Evolutionary conservation across 108 stramenopile species (phyloP), one percentile per base, ranked within the genome.

Genomic region (Stephanodiscus triporus): DNA sequence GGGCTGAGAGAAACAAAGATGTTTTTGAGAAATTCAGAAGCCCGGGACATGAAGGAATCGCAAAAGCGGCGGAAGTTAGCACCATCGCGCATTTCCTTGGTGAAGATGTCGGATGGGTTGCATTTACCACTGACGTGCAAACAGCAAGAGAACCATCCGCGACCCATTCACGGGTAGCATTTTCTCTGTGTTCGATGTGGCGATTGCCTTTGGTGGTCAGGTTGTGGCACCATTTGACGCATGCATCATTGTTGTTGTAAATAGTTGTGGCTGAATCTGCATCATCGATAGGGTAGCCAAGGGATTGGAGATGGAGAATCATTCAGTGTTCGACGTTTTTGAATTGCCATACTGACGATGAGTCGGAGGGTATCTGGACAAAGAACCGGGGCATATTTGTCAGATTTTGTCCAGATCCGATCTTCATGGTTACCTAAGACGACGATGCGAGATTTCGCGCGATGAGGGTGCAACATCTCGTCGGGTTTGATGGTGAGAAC

Each of bases 311-410:
- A n/a, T n/a, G n/a, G n/a, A n/a, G n/a, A n/a, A 49, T 19, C 19
- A 19, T 49, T 55, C 51, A 70, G 61, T 6, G 57, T 54, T 0
- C 77, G 30, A n/a, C 54, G 61, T 1, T 24, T 22, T 0, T 38
- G 10, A 0, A 72, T 63, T 0, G 70, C 70, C 13, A 55, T 51
- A 2, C 63, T 40, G 11, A 36, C 24, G 1, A 78, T 62, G 6
- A 72, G 40, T 0, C 62, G 61, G 32, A 73, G 53, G 19, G 62
- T 54, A n/a, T 20, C 14, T 0, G 47, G 65, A 2, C 64, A 50
- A 9, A 78, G 20, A 9, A 78, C 70, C 1, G 77, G 77, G 0
- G 77, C 77, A 26, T 71, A 71, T 19, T 32, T 29, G n/a, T 77
- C 68, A 0, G 42, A 36, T 8, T 77, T 70, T 3, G 19, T 47